Evolutionary conservation across 2,329 filamentous ascomycete species (phyloP).

Genomic region (Botryosphaeria agaves): DNA sequence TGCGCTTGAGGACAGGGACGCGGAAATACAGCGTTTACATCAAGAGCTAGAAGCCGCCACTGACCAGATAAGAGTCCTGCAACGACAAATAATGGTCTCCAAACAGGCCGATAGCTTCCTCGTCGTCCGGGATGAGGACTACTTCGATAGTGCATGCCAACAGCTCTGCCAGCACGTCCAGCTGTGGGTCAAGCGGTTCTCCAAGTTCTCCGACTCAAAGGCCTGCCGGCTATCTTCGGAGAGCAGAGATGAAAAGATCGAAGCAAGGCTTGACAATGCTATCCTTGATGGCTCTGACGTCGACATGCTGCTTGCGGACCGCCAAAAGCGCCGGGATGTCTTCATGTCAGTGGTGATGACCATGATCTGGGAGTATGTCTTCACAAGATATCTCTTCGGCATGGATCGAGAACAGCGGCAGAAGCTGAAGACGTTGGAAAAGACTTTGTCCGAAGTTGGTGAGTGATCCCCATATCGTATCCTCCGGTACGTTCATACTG

Average conservation of each 20-base stretch:
- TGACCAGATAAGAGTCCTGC: constrained; percentile 41
- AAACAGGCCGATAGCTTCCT: constrained; percentile 57
- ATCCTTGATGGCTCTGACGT: constrained; percentile 90
- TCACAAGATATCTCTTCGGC: constrained; percentile 92
- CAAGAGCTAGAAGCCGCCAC: constrained; percentile 58
- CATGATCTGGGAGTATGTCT: constrained; percentile 98
- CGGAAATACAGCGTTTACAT: constrained; percentile 63
- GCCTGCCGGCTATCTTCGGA: constrained; percentile 70
- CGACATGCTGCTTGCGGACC: constrained; percentile 71
- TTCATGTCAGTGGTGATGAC: constrained; percentile 99
- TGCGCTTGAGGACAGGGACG: constrained; percentile 64
- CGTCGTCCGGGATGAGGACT: constrained; percentile 70
- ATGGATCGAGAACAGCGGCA: constrained; percentile 97
- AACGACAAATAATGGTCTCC: constrained; percentile 40
- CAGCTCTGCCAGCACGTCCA: constrained; percentile 91
- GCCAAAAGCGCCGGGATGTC: constrained; percentile 74
- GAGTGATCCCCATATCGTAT: constrained; percentile 6
- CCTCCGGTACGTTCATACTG: background rate
- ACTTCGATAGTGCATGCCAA: constrained; percentile 88
- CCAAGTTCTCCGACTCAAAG: constrained; percentile 88
- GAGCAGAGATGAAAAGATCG: constrained; percentile 80
- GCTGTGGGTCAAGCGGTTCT: constrained; percentile 95
- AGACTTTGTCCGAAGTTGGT: constrained; percentile 71
- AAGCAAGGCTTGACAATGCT: constrained; percentile 85
- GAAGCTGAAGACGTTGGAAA: constrained; percentile 92